A percentile compares a stretch with the other conserved stretches of the same genome.
Evolutionary conservation across 139 green algal genomes (phyloP).

Genomic region (Chlamydomonas sphaeroides): DNA sequence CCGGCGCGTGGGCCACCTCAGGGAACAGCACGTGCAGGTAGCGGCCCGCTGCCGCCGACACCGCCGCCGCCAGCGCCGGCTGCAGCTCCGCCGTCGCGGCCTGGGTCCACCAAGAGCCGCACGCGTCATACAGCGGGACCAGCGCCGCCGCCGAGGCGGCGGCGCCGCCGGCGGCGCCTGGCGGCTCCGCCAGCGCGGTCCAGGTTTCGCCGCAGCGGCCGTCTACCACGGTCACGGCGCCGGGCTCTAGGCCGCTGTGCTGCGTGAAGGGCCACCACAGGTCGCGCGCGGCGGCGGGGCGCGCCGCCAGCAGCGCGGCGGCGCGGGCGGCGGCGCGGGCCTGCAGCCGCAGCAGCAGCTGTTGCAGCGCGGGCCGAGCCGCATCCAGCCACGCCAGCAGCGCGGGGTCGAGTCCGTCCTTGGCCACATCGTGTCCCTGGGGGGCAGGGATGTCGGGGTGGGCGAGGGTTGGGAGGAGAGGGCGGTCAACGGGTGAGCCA

Average conservation of each 20-base stretch:
- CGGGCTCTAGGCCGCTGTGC: slow-evolving; percentile 68
- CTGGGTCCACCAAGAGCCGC: slow-evolving; percentile 97
- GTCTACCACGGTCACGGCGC: slow-evolving; percentile 79
- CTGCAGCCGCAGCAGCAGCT: slow-evolving; percentile 58
- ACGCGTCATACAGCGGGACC: slow-evolving; percentile 84
- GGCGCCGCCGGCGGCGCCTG: neutral
- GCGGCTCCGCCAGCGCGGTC: slow-evolving; percentile 51
- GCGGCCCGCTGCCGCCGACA: slow-evolving; percentile 77
- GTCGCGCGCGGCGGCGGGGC: slow-evolving; percentile 39
- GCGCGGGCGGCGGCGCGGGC: slow-evolving; percentile 61
- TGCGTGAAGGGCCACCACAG: slow-evolving; percentile 99
- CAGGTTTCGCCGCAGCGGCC: slow-evolving; percentile 84
- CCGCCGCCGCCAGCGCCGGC: slow-evolving; percentile 66
- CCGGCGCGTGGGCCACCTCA: slow-evolving; percentile 78
- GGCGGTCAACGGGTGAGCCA: too few species aligned
- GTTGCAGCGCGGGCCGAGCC: slow-evolving; percentile 57
- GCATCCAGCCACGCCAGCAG: slow-evolving; percentile 74
- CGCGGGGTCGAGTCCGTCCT: slow-evolving; percentile 56
- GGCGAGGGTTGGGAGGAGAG: too few species aligned
- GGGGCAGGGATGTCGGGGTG: neutral
- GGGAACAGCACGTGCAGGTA: slow-evolving; percentile 98
- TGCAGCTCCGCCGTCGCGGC: slow-evolving; percentile 70
- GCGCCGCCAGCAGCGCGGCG: slow-evolving; percentile 43
- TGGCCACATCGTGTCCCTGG: neutral
- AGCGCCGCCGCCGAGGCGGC: slow-evolving; percentile 21